Conservation (phyloP, 2,329 filamentous ascomycete genomes). For the Trichoderma semiorbis region DNA sequence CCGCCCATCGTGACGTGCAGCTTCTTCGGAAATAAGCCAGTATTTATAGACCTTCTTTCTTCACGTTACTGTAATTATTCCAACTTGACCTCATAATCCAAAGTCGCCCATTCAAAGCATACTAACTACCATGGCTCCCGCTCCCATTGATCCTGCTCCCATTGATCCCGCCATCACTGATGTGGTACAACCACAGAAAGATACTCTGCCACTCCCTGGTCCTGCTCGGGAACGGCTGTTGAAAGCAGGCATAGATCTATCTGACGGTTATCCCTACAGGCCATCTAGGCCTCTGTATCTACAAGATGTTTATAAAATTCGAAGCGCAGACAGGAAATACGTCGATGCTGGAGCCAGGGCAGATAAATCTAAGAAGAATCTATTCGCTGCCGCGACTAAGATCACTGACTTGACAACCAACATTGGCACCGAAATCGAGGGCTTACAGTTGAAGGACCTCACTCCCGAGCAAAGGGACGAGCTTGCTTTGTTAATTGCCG, state of each 20-base stretch:
- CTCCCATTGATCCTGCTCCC: conserved; percentile 56
- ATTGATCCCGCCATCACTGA: conserved; percentile 66
- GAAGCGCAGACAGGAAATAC: conserved; percentile 52
- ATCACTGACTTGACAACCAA: conserved; percentile 59
- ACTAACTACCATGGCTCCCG: conserved; percentile 45
- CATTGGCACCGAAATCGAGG: conserved; percentile 63
- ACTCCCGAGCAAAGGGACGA: conserved; percentile 59
- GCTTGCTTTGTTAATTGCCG: conserved; percentile 58
- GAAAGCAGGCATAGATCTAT: conserved; percentile 67
- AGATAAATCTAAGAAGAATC: conserved; percentile 59
- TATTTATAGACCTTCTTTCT: not conserved
- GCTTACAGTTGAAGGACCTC: conserved; percentile 60
- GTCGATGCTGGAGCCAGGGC: conserved; percentile 62
- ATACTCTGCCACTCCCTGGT: conserved; percentile 59
- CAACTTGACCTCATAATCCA: not conserved
- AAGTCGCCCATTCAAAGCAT: not conserved
- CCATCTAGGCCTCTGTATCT: conserved; percentile 64
- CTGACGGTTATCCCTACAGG: conserved; percentile 67
- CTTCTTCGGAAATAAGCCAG: not conserved
- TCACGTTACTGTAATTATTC: not conserved
- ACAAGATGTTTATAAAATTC: conserved; percentile 65
- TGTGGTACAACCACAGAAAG: conserved; percentile 59
- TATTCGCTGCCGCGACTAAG: conserved; percentile 59
- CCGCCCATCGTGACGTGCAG: not conserved
- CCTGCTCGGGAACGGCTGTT: conserved; percentile 56